Percentiles rank a stretch among this genome's conserved stretches.
Evolutionary conservation across 768 basidiomycete genomes (phyloP).

Genomic region (Sarcomyxa edulis): DNA sequence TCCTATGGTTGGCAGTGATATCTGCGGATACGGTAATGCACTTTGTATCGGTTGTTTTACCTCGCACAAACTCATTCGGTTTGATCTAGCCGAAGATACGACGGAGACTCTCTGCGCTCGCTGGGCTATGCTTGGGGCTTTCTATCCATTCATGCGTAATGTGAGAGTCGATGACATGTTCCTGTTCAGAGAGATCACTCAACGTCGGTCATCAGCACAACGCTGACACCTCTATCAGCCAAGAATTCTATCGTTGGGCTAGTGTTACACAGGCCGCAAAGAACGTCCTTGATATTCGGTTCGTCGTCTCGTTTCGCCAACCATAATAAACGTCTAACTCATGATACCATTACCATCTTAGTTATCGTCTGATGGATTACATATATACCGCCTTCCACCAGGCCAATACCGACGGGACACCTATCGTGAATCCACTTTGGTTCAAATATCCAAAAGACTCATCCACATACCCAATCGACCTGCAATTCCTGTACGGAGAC

Average conservation of each 20-base stretch:
- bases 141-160: constrained; percentile 78
- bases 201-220: constrained; percentile 40
- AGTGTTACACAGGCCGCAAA: constrained; percentile 52
- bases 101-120: constrained; percentile 68
- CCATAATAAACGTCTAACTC: not conserved
- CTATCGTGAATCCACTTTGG: constrained; percentile 60
- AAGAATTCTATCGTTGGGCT: constrained; percentile 69
- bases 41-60: not conserved
- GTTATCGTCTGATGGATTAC: constrained; percentile 67
- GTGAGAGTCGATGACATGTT: constrained; percentile 30
- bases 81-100: constrained; percentile 42
- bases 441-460: constrained; percentile 63
- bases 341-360: constrained; percentile 13
- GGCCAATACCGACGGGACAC: constrained; percentile 53
- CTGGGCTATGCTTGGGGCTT: constrained; percentile 75
- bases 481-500: constrained; percentile 67
- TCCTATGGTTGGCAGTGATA: constrained; percentile 76
- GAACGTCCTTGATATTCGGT: constrained; percentile 59
- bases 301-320: constrained; percentile 11
- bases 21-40: constrained; percentile 58
- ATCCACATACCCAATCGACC: constrained; percentile 53
- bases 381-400: constrained; percentile 67
- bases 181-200: not conserved
- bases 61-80: not conserved
- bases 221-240: constrained; percentile 41